Evolutionary conservation across 1,284 basidiomycete species (phyloP), one percentile per base, ranked within the genome.

Genomic region (Exobasidium cylindrosporum): DNA sequence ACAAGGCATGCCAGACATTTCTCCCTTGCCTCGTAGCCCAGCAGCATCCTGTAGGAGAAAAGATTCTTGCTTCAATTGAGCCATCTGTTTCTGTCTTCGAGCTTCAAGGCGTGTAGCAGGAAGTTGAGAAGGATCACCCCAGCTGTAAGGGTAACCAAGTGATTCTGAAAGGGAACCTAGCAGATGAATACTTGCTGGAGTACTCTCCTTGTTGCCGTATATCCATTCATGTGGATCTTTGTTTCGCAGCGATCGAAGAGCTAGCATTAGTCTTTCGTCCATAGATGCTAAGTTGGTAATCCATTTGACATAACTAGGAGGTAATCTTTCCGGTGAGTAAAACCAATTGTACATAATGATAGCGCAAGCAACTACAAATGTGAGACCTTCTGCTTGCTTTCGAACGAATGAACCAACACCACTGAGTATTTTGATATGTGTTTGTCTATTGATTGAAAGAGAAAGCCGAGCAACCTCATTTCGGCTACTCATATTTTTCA

Each of bases 1-100:
- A 66, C 81, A 82, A n/a, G 77, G 74, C 59, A 82, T 70, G 0
- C 73, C 73, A 28, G 63, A 72, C 70, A 76, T 70, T 58, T 73
- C 64, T 4, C 73, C 73, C 11, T 70, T 53, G 13, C 73, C 72
- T 24, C 73, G 50, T 2, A 66, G 63, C 3, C 60, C 78, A 4
- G 55, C 54, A n/a, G 67, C 75, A 49, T 72, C 71, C 43, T 64
- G 61, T 21, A 73, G 57, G 35, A 72, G 61, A 54, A 64, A 77
- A 5, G 63, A 70, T 21, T 24, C 43, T 54, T 23, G 24, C 10
- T 26, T 23, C 21, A n/a, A 55, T 55, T 11, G 23, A 0, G 70
- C 70, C 43, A 65, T 29, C 0, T 21, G 28, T 21, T 69, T 49
- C 57, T 67, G 30, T 24, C 11, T 1, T 1, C 28, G 29, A 1